Conservation (phyloP, 2,329 filamentous ascomycete genomes). For the Orbilia oligospora region DNA sequence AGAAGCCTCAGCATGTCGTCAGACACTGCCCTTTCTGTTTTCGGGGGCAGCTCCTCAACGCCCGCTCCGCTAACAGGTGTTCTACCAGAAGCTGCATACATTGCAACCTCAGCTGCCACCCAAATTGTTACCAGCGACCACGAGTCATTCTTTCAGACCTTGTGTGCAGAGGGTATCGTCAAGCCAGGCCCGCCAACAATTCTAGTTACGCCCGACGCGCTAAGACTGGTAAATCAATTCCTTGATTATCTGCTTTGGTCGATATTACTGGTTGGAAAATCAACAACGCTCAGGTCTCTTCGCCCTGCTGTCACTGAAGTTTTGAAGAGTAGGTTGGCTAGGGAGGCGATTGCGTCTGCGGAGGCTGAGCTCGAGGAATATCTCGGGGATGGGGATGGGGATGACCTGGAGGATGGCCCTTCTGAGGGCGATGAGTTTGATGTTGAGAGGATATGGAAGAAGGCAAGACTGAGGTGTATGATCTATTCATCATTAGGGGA, state of each 20-base stretch:
- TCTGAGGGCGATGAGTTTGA: slow-evolving; percentile 77
- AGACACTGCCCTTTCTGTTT: slow-evolving; percentile 45
- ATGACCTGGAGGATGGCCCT: slow-evolving; percentile 71
- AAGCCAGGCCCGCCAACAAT: slow-evolving; percentile 71
- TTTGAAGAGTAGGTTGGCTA: slow-evolving; percentile 88
- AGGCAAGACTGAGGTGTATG: slow-evolving; percentile 94
- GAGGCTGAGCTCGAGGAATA: slow-evolving; percentile 92
- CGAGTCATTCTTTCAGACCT: slow-evolving; percentile 79
- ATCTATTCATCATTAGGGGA: slow-evolving; percentile 97
- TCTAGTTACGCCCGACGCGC: slow-evolving; percentile 72
- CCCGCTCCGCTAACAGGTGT: slow-evolving; percentile 76
- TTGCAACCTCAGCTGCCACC: slow-evolving; percentile 87
- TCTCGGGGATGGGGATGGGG: slow-evolving; percentile 82
- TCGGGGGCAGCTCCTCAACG: slow-evolving; percentile 27
- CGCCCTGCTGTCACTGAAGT: slow-evolving; percentile 88
- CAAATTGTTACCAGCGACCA: slow-evolving; percentile 93
- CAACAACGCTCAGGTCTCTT: slow-evolving; percentile 74
- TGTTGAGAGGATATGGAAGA: slow-evolving; percentile 92
- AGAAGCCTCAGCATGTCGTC: slow-evolving; percentile 59
- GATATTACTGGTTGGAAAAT: slow-evolving; percentile 85
- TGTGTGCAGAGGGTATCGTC: slow-evolving; percentile 79
- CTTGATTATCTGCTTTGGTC: slow-evolving; percentile 94
- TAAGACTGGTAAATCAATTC: slow-evolving; percentile 88
- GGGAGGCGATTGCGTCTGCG: slow-evolving; percentile 83
- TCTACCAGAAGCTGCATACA: slow-evolving; percentile 85